Evolutionary conservation across 2,329 filamentous ascomycete genomes (phyloP).

Genomic region (Leptographium galeiforme): DNA sequence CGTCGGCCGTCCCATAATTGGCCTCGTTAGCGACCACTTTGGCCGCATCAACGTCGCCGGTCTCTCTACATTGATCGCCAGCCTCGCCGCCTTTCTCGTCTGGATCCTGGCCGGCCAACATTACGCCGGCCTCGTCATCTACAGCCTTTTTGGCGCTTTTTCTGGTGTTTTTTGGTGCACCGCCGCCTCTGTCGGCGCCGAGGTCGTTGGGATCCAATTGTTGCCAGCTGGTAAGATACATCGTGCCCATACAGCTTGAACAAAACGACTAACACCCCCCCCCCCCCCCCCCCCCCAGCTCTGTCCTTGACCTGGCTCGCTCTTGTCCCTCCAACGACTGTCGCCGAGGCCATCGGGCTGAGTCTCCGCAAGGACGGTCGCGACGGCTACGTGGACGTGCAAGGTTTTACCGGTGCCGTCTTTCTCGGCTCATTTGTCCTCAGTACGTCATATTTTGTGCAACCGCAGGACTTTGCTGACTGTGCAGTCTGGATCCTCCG

Average conservation of each 20-base stretch:
- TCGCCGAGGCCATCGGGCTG: slow-evolving; percentile 50
- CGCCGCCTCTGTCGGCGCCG: slow-evolving; percentile 55
- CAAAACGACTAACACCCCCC: no score
- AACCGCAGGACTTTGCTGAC: background rate
- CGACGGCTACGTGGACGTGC: slow-evolving; percentile 35
- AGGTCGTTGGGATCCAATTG: slow-evolving; percentile 57
- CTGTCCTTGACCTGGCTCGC: slow-evolving; percentile 63
- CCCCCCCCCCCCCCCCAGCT: slow-evolving; percentile 4
- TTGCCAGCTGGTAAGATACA: slow-evolving; percentile 38
- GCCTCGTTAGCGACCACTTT: slow-evolving; percentile 55
- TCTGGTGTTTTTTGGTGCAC: slow-evolving; percentile 61
- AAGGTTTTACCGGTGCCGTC: slow-evolving; percentile 48
- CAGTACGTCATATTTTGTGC: slow-evolving; percentile 13
- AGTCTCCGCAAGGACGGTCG: slow-evolving; percentile 31
- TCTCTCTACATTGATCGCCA: slow-evolving; percentile 48
- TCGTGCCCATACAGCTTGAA: no score
- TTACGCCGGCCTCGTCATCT: slow-evolving; percentile 58
- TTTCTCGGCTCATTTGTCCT: slow-evolving; percentile 41
- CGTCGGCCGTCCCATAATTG: slow-evolving; percentile 57
- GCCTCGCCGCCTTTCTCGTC: slow-evolving; percentile 52
- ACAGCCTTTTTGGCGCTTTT: slow-evolving; percentile 53
- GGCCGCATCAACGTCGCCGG: slow-evolving; percentile 63
- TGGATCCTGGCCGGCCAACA: slow-evolving; percentile 56
- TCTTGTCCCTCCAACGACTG: slow-evolving; percentile 57
- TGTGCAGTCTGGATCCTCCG: slow-evolving; percentile 25